Base-by-base conservation (phyloP, 768 basidiomycete genomes). In the Collybia mongolica region DNA sequence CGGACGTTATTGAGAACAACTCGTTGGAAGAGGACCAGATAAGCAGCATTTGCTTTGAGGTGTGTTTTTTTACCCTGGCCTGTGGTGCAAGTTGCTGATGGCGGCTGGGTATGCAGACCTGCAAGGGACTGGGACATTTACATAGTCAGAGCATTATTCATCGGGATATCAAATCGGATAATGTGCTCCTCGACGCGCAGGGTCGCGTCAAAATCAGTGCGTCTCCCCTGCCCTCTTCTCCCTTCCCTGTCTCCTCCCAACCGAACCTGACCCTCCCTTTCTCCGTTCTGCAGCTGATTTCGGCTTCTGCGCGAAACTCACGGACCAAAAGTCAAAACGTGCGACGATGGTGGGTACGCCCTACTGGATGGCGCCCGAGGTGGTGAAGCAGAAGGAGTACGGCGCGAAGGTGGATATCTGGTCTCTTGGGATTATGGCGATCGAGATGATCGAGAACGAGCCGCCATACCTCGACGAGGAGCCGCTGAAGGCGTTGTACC, bases 331-430 rank as follows among this genome's bases (percentile, higher is more conserved):
- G 67, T 94, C 90, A 37, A 96, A 96, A 69, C 89, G 94, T 46
- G 93, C 93, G 24, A 96, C 93, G n/a, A 96, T 96, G 94, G 93
- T 97, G 3, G 94, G 94, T 28, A 96, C 93, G 9, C 94, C 94
- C 1, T 96, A 96, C 69, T 96, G 94, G 94, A 97, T 97, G 94
- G 94, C 94, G 2, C 94, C 94, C n/a, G 94, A 97, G 67, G 93
- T 97, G 46, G 93, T 97, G 60, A 95, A 93, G 71, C 90, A 94
- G 66, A 95, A 96, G 70, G 93, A 94, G 68, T 97, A 97, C 62
- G 93, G 94, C 40, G 91, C 93, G 20, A 96, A 96, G 68, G 94
- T 96, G 18, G 94, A 96, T 60, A 93, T 97, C 44, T 97, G 94
- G 94, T 93, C 91, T 11, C 80, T 97, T 7, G 94, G 94, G 4